phyloP scores from a whole-genome alignment of 2,329 filamentous ascomycete genomes.

The Fusarium scirpi region DNA sequence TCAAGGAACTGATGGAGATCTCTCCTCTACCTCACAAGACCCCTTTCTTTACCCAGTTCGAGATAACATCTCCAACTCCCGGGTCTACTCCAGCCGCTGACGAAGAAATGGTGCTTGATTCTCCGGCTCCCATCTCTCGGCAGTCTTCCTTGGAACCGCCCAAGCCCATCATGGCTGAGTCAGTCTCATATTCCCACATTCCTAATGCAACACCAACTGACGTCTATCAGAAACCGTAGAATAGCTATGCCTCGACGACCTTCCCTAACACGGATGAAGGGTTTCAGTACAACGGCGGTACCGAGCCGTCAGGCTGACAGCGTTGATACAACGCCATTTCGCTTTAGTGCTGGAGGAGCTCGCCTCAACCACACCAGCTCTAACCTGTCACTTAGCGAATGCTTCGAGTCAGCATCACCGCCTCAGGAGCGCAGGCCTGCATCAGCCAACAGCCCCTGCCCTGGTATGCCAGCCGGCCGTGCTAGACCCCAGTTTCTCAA shows the following conservation, averaged over 20 bases:
- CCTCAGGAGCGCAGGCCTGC: slow-evolving; percentile 74
- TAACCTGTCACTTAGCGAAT: slow-evolving; percentile 77
- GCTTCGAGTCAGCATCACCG: slow-evolving; percentile 80
- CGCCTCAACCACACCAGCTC: slow-evolving; percentile 47
- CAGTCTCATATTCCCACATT: slow-evolving; percentile 52
- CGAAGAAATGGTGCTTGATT: slow-evolving; percentile 67
- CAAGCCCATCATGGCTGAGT: slow-evolving; percentile 65
- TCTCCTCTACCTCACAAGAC: slow-evolving; percentile 92
- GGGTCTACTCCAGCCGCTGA: slow-evolving; percentile 60
- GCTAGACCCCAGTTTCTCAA: slow-evolving; percentile 75
- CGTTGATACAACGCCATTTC: slow-evolving; percentile 77
- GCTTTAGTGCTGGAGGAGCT: slow-evolving; percentile 68
- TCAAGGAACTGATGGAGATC: slow-evolving; percentile 95
- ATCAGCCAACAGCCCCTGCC: slow-evolving; percentile 70
- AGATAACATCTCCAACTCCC: slow-evolving; percentile 79
- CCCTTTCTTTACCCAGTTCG: slow-evolving; percentile 73
- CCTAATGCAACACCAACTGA: slow-evolving; percentile 41
- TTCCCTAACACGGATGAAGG: slow-evolving; percentile 79
- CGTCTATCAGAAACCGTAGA: slow-evolving; percentile 64
- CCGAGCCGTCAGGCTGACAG: slow-evolving; percentile 71
- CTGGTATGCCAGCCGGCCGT: slow-evolving; percentile 67
- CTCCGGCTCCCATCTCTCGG: slow-evolving; percentile 63
- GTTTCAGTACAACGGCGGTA: slow-evolving; percentile 75
- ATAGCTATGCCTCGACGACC: slow-evolving; percentile 79
- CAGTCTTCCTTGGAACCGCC: slow-evolving; percentile 62